A percentile compares a stretch with the other conserved stretches of the same genome.
Conservation (phyloP, 1,139 yeast genomes). For the Lodderomyces parapsilosis region DNA sequence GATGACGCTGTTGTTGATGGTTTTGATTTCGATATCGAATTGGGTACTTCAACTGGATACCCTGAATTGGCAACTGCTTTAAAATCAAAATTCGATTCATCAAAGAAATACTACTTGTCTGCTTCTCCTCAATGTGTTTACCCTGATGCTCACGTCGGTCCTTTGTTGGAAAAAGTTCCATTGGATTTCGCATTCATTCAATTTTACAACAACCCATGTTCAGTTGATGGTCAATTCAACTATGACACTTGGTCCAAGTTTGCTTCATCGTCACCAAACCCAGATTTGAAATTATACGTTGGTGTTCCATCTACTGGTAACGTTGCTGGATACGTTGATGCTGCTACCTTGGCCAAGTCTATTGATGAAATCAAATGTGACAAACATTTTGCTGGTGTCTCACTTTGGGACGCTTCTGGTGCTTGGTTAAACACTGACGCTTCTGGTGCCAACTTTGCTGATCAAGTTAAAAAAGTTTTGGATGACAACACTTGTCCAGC, state of each 20-base stretch:
- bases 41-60: slow-evolving; percentile 54
- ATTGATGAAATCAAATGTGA: slow-evolving; percentile 39
- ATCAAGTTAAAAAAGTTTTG: slow-evolving; percentile 15
- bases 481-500: slow-evolving; percentile 13
- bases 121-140: slow-evolving; percentile 95
- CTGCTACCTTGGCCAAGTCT: slow-evolving; percentile 12
- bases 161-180: slow-evolving; percentile 56
- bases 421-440: slow-evolving; percentile 54
- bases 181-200: slow-evolving; percentile 88
- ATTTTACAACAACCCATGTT: slow-evolving; percentile 89
- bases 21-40: slow-evolving; percentile 43
- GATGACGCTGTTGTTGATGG: slow-evolving; percentile 47
- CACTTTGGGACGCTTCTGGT: slow-evolving; percentile 91
- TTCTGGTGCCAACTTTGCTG: slow-evolving; percentile 15
- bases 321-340: slow-evolving; percentile 13
- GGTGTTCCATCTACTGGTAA: slow-evolving; percentile 15
- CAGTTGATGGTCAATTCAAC: slow-evolving; percentile 60
- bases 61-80: slow-evolving; percentile 60
- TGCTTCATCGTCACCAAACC: slow-evolving; percentile 40
- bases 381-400: slow-evolving; percentile 73
- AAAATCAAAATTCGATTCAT: slow-evolving; percentile 52
- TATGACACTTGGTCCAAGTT: slow-evolving; percentile 79
- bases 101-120: slow-evolving; percentile 69
- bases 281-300: slow-evolving; percentile 35
- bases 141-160: slow-evolving; percentile 84